Conservation (phyloP, 352 stramenopile genomes). For the Phytophthora pisi region DNA sequence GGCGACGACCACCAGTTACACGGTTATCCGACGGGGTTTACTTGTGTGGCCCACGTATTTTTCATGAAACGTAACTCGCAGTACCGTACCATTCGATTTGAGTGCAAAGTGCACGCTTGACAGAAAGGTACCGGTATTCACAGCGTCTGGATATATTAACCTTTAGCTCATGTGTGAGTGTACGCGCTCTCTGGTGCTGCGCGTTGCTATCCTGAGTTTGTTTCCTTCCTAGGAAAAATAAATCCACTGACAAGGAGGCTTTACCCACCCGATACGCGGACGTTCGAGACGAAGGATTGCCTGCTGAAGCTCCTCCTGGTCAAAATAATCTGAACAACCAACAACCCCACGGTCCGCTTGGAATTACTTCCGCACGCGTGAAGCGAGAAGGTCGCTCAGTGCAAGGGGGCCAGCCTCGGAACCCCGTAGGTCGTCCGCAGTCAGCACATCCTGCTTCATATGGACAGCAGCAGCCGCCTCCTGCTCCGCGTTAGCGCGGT, state of each 20-base stretch:
- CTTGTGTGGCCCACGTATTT: slow-evolving; percentile 14
- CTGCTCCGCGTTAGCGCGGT: slow-evolving; percentile 40
- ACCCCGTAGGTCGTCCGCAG: slow-evolving; percentile 54
- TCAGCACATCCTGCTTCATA: slow-evolving; percentile 50
- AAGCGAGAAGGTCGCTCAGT: slow-evolving; percentile 53
- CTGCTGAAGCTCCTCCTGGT: slow-evolving; percentile 12
- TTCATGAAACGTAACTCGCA: background rate
- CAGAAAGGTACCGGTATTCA: too few relatives aligned
- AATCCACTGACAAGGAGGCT: slow-evolving; percentile 15
- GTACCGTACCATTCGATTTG: slow-evolving; percentile 17
- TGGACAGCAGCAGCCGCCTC: slow-evolving; percentile 25
- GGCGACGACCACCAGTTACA: slow-evolving; percentile 17
- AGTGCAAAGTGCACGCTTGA: background rate
- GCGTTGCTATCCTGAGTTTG: slow-evolving; percentile 24
- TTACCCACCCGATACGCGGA: background rate
- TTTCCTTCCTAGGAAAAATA: slow-evolving; percentile 15
- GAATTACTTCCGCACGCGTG: slow-evolving; percentile 27
- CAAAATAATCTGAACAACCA: slow-evolving; percentile 35
- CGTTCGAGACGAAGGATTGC: slow-evolving; percentile 4
- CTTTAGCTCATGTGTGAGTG: slow-evolving; percentile 31
- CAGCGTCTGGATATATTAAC: slow-evolving; percentile 29
- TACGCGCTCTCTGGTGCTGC: slow-evolving; percentile 29
- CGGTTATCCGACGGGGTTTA: background rate
- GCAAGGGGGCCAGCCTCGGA: slow-evolving; percentile 47
- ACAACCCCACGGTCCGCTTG: slow-evolving; percentile 4